Base-by-base conservation (phyloP, 257 asterid species). In the Gynochthodes officinalis region DNA sequence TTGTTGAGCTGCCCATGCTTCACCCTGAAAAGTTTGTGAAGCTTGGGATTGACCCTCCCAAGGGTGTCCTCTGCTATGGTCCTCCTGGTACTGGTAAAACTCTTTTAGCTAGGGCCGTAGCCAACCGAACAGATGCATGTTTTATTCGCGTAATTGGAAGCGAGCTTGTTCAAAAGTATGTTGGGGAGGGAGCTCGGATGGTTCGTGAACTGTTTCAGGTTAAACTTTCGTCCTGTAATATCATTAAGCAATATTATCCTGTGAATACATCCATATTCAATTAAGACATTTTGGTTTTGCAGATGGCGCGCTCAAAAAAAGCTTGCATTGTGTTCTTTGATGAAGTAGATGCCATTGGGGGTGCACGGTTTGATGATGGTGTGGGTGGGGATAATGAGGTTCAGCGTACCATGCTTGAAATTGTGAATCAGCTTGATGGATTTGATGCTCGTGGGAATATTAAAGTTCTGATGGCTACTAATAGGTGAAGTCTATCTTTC, bases 31-130 rank as follows among this genome's bases (percentile, higher is more conserved):
- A 95, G 73, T 95, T 95, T 72, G 97, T 95, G 57, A 92, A 95
- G 88, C 90, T 95, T 66, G 99, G 99, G 18, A 95, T 95, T 7
- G 98, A 95, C 74, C 99, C 99, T 71, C 99, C 99, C 30, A 95
- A 95, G 86, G 99, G 99, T 49, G 98, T 95, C 43, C 89, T 95
- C 39, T 92, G 98, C 77, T 95, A 95, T 72, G 99, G 99, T 64
- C 99, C 97, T 62, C 99, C 99, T 21, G 99, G 99, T 66, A 95
- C 99, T 40, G 99, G 99, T 33, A 95, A 95, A 84, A 95, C 99
- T 19, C 87, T 95, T 64, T 75, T 95, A 54, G 99, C 99, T 15
- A 86, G 99, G 83, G 98, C 99, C 7, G 99, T 94, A 70, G 99
- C 99, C 49, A 94, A 94, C 81, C 82, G 99, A 75, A 94, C 98